Base-by-base conservation (phyloP, 148 eudicot species). In the Spergularia bocconei region DNA sequence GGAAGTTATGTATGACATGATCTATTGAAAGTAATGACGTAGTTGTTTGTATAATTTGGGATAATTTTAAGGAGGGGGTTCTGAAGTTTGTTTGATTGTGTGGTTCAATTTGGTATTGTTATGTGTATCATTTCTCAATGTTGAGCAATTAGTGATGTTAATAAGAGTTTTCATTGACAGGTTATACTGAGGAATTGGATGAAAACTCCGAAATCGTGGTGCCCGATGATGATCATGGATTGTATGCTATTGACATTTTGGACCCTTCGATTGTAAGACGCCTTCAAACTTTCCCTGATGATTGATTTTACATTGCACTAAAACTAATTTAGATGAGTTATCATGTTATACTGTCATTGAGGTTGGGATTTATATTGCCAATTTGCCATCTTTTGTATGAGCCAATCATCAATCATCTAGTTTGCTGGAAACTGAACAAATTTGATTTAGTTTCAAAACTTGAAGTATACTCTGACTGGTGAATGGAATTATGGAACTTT, bases 221-320 rank as follows among this genome's bases (percentile, higher is more conserved):
- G 75, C 98, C 98, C 52, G 86, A 90, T 67, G 98, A 90, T 83
- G 98, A 91, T 82, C 81, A 86, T 81, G 97, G 98, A 63, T 83
- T 94, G 66, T 89, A 94, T 84, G 98, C 98, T 36, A 94, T 94
- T 78, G 97, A 94, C 82, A 91, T 94, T 64, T 81, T 94, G 87
- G 98, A 94, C 72, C 98, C 98, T 63, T 90, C 98, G 12, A 21
- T 82, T 65, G 98, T 92, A 82, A 86, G 92, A 64, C 41, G 41
- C 61, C 71, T 68, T 50, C 2, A 48, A 48, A 68, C 53, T 50
- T 50, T 6, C 11, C 16, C 3, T n/a, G 54, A 41, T 44, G 52
- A 66, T 4, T 47, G 29, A 2, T 66, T 66, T 44, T 19, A 1
- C 6, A 1, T 12, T 41, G 1, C 54, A 11, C 66, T 60, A 21